These are phyloP conservation scores for Phialemonium atrogriseum DNA, from an alignment of 2,329 filamentous ascomycete species.

Conservation along the genomic window DNA sequence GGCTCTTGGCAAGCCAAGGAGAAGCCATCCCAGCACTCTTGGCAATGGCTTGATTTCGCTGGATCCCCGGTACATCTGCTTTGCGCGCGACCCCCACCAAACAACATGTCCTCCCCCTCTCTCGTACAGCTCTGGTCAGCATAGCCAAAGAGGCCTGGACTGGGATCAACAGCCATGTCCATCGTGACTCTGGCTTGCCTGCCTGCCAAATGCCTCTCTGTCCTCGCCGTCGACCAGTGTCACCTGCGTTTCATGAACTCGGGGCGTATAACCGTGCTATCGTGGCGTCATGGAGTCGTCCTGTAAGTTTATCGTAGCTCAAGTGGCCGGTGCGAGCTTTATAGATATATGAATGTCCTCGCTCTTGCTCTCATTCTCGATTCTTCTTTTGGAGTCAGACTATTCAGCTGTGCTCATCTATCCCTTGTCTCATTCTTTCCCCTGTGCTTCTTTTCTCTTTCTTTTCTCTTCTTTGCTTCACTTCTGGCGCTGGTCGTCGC, in stretches of 20 bases:
- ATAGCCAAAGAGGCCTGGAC: too few relatives aligned
- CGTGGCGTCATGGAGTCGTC: slow-evolving; percentile 6
- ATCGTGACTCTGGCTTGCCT: too few relatives aligned
- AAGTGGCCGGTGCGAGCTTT: too few relatives aligned
- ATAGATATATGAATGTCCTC: slow-evolving; percentile 23
- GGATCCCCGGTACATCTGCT: too few relatives aligned
- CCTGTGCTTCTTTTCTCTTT: slow-evolving; percentile 17
- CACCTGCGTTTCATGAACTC: slow-evolving; percentile 12
- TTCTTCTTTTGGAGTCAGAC: slow-evolving; percentile 5
- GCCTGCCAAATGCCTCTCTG: background rate
- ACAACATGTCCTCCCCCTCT: too few relatives aligned
- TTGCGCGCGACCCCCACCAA: too few relatives aligned
- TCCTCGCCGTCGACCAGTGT: slow-evolving; percentile 9
- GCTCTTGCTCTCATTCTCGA: slow-evolving; percentile 1
- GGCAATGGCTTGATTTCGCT: too few relatives aligned
- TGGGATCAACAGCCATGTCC: too few relatives aligned
- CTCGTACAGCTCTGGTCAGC: too few relatives aligned
- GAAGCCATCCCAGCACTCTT: too few relatives aligned
- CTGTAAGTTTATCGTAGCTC: too few relatives aligned
- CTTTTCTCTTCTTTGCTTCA: slow-evolving; percentile 12
- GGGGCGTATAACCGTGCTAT: slow-evolving; percentile 6
- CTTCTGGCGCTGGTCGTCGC: slow-evolving; percentile 24
- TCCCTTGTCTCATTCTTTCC: slow-evolving; percentile 9
- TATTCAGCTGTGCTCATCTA: slow-evolving; percentile 26
- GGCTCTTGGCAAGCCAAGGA: too few relatives aligned